phyloP scores from a whole-genome alignment of 441 rosid species.

The Populus hybrid region DNA sequence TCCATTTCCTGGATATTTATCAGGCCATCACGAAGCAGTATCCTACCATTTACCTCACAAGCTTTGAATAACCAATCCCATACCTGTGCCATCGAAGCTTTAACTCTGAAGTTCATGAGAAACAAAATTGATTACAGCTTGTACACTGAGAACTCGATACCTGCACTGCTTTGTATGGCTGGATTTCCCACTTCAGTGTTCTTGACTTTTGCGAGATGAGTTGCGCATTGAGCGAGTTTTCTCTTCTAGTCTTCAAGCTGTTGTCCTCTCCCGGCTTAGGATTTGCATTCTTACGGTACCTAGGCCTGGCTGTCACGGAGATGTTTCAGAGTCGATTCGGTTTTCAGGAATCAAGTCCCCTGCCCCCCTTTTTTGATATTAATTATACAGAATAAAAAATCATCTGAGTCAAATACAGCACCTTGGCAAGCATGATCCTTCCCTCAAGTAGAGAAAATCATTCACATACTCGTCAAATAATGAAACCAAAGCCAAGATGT shows the following conservation, averaged over 20 bases:
- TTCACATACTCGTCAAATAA: conserved; percentile 79
- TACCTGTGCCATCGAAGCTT: conserved; percentile 40
- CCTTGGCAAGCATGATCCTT: conserved; percentile 85
- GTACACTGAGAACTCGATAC: conserved; percentile 28
- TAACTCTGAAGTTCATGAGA: background rate
- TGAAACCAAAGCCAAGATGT: conserved; percentile 59
- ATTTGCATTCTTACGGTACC: conserved; percentile 46
- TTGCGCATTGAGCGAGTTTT: conserved; percentile 38
- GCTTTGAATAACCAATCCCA: conserved; percentile 94
- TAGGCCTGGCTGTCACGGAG: conserved; percentile 74
- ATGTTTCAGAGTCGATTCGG: conserved; percentile 17
- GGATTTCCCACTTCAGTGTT: conserved; percentile 55
- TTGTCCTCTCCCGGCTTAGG: conserved; percentile 31
- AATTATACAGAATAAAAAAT: background rate
- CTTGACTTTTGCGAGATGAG: conserved; percentile 54
- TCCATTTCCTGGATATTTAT: conserved; percentile 61
- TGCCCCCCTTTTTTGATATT: no score
- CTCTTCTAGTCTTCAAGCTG: conserved; percentile 42
- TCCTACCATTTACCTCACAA: conserved; percentile 75
- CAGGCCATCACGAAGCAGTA: conserved; percentile 57
- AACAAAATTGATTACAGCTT: background rate
- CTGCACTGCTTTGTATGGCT: conserved; percentile 67
- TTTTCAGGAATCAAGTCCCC: no score
- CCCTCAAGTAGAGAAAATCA: conserved; percentile 74
- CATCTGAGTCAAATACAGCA: conserved; percentile 13